A percentile compares a stretch with the other conserved stretches of the same genome.
Conservation (phyloP, 345 rosid genomes). For the Populus deltoides region DNA sequence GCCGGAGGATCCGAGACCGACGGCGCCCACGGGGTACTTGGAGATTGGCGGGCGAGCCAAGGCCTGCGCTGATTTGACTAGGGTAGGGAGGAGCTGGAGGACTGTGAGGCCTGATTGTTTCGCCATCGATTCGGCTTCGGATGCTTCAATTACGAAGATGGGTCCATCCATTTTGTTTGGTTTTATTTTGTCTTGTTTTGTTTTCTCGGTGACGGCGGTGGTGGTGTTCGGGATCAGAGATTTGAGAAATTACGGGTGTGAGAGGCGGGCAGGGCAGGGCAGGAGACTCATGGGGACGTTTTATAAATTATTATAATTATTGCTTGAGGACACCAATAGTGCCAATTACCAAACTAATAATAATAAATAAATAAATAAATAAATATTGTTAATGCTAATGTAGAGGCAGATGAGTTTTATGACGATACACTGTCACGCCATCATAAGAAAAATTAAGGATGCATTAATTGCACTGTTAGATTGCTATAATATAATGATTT, state of each 20-base stretch:
- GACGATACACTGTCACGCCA: no score
- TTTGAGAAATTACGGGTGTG: background rate
- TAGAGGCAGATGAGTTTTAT: no score
- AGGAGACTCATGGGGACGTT: background rate
- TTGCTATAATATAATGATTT: no score
- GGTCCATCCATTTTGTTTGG: slow-evolving; percentile 13
- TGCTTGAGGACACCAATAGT: no score
- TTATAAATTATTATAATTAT: no score
- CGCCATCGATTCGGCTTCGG: slow-evolving; percentile 75
- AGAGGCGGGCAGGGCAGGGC: background rate
- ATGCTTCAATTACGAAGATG: slow-evolving; percentile 58
- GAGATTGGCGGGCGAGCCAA: slow-evolving; percentile 86
- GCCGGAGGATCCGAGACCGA: slow-evolving; percentile 84
- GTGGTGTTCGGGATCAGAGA: background rate
- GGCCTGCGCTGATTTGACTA: slow-evolving; percentile 59
- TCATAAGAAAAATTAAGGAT: no score
- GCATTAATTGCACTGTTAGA: no score
- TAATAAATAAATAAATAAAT: no score
- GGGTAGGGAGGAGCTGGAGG: slow-evolving; percentile 58
- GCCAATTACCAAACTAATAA: no score
- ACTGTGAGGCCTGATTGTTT: slow-evolving; percentile 44
- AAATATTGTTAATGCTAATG: no score
- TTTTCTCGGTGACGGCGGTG: background rate
- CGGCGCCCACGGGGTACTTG: slow-evolving; percentile 69
- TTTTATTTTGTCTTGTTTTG: background rate